Percentiles rank a stretch among this genome's conserved stretches.
Conservation (phyloP, 306 rosid species). For the Quercus berberidifolia region DNA sequence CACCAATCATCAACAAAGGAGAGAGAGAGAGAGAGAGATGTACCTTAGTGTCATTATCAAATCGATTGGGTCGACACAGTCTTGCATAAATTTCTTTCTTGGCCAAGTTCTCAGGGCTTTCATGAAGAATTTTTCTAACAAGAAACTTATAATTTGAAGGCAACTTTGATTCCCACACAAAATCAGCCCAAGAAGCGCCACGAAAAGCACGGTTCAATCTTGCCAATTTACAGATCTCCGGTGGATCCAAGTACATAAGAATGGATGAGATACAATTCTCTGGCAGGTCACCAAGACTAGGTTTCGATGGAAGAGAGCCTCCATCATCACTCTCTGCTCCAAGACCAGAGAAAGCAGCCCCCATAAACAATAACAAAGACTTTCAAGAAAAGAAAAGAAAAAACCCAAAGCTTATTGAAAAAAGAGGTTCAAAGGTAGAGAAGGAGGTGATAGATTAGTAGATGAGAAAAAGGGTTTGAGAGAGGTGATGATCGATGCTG, state of each 20-base stretch:
- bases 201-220: constrained; percentile 47
- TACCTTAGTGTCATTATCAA: constrained; percentile 62
- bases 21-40: neutral
- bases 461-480: constrained; percentile 20
- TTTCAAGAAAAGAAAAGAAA: neutral
- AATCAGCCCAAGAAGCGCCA: constrained; percentile 69
- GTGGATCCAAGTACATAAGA: constrained; percentile 52
- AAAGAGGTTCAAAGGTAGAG: constrained; percentile 28
- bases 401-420: neutral
- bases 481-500: constrained; percentile 13
- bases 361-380: constrained; percentile 36
- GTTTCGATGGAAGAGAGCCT: constrained; percentile 9
- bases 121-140: constrained; percentile 23
- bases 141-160: constrained; percentile 53
- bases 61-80: constrained; percentile 48
- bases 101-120: constrained; percentile 10
- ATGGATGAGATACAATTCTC: constrained; percentile 63
- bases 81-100: constrained; percentile 61
- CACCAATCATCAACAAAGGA: neutral
- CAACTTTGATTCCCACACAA: constrained; percentile 70
- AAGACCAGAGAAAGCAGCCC: constrained; percentile 45
- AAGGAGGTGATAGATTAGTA: constrained; percentile 28
- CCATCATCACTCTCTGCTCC: neutral
- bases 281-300: constrained; percentile 59
- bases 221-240: constrained; percentile 70